Evolutionary conservation across 2,329 filamentous ascomycete genomes (phyloP), one percentile per base, ranked within the genome.

Genomic region (Colletotrichum lentis): DNA sequence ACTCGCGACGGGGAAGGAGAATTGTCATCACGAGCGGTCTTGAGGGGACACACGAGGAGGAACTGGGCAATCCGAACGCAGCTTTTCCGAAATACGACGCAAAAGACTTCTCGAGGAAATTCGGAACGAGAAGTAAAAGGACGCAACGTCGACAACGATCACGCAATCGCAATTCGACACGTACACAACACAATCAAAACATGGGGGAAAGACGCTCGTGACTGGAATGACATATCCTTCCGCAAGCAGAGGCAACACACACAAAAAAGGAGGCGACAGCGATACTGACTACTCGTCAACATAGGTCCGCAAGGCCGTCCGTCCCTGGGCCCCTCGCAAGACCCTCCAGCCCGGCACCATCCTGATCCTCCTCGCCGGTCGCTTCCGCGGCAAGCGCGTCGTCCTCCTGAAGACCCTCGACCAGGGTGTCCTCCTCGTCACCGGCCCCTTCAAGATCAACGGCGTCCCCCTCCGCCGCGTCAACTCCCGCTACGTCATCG

Each of bases 371-470:
- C 94, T 99, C 82, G 96, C 96, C 83, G 96, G 96, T 80, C 96
- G 96, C 81, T 99, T 98, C 93, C 95, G 96, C 79, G 96, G 96
- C 89, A 99, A 99, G 94, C 96, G 96, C 82, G 96, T 99, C 80
- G 88, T 99, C 80, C 94, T 98, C 85, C 92, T 99, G 83, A 98
- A 98, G 91, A 89, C 91, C 84, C 94, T 99, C 80, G 88, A 93
- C 81, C 93, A 97, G 87, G 96, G 96, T 86, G 93, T 97, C 75
- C 94, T 99, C 83, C 93, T 99, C 82, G 94, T 99, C 79, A 99
- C 96, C 81, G 96, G 96, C 79, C 96, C 96, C 82, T 99, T 98
- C 92, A 99, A 98, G 91, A 91, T 99, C 87, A 99, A 99, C 88
- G 96, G 96, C 84, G 96, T 99, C 75, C 96, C 96, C 77, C 91